Conservation (phyloP, 352 stramenopile genomes). For the Phytopythium sindhum region DNA sequence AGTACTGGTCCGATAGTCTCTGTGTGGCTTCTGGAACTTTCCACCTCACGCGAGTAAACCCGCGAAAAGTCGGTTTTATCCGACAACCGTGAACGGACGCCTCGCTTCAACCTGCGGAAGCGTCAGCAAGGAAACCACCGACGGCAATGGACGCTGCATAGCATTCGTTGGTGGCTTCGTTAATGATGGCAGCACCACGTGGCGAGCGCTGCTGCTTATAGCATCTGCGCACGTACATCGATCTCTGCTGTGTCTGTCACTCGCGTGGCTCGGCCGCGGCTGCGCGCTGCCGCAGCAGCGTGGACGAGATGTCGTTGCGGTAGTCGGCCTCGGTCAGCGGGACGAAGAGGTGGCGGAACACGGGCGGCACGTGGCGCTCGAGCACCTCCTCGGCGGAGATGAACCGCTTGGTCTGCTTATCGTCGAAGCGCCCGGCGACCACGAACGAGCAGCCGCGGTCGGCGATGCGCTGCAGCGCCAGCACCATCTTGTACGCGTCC, state of each 20-base stretch:
- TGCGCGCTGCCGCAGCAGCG: constrained; percentile 51
- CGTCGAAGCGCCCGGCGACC: constrained; percentile 78
- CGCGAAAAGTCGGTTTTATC: background rate
- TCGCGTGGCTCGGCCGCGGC: constrained; percentile 1
- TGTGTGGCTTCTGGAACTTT: background rate
- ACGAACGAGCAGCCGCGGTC: constrained; percentile 75
- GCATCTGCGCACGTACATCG: background rate
- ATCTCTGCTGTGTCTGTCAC: background rate
- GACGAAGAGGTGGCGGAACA: constrained; percentile 66
- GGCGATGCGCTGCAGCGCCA: constrained; percentile 67
- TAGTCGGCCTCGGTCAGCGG: constrained; percentile 70
- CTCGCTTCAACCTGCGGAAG: background rate
- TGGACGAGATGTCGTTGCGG: constrained; percentile 88
- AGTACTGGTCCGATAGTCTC: background rate
- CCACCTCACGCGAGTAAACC: background rate
- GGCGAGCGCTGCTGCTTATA: too few relatives aligned
- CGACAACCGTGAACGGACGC: background rate
- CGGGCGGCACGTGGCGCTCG: constrained; percentile 31
- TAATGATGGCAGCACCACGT: background rate
- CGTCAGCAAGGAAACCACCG: background rate
- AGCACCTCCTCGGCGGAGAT: constrained; percentile 61
- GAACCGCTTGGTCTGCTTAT: constrained; percentile 43
- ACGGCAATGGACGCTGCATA: background rate
- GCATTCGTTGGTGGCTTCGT: too few relatives aligned
- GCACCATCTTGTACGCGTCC: constrained; percentile 69